Evolutionary conservation across 352 stramenopile genomes (phyloP).

Genomic region (Phytopythium sindhum): DNA sequence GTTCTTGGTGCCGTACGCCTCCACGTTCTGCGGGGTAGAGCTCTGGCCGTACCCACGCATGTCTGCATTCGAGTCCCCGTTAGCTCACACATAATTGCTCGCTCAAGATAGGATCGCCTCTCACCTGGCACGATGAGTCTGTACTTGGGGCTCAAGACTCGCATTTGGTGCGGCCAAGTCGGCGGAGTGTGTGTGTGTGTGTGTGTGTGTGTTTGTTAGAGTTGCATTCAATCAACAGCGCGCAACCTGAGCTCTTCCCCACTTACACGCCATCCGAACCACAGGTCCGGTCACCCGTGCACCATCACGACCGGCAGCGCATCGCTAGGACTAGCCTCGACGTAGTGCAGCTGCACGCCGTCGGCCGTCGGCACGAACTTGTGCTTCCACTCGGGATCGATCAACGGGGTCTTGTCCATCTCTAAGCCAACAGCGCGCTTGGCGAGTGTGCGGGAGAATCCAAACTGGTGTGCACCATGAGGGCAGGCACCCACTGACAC

Average conservation of each 20-base stretch:
- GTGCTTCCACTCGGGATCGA: slow-evolving; percentile 26
- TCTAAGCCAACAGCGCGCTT: not conserved
- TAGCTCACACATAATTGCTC: too few relatives aligned
- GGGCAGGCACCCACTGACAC: not conserved
- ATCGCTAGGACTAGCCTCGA: slow-evolving; percentile 43
- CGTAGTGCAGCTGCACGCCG: slow-evolving; percentile 43
- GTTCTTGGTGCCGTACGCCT: slow-evolving; percentile 47
- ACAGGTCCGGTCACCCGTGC: slow-evolving; percentile 63
- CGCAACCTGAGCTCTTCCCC: too few relatives aligned
- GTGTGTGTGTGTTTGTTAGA: too few relatives aligned
- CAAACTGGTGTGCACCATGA: not conserved
- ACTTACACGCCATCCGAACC: slow-evolving; percentile 55
- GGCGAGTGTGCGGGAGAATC: not conserved
- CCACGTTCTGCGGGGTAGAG: slow-evolving; percentile 31
- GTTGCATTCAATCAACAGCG: too few relatives aligned
- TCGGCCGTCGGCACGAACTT: slow-evolving; percentile 25
- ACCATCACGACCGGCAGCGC: slow-evolving; percentile 46
- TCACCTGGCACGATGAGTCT: slow-evolving; percentile 49
- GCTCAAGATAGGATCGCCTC: too few relatives aligned
- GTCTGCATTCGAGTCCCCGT: too few relatives aligned
- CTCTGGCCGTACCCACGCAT: slow-evolving; percentile 49
- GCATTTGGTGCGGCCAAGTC: slow-evolving; percentile 39
- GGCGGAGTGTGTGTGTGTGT: too few relatives aligned
- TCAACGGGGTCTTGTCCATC: not conserved
- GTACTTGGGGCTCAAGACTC: slow-evolving; percentile 39